Base-by-base conservation (phyloP, 1,139 yeast genomes). In the Debaryomyces nepalensis region DNA sequence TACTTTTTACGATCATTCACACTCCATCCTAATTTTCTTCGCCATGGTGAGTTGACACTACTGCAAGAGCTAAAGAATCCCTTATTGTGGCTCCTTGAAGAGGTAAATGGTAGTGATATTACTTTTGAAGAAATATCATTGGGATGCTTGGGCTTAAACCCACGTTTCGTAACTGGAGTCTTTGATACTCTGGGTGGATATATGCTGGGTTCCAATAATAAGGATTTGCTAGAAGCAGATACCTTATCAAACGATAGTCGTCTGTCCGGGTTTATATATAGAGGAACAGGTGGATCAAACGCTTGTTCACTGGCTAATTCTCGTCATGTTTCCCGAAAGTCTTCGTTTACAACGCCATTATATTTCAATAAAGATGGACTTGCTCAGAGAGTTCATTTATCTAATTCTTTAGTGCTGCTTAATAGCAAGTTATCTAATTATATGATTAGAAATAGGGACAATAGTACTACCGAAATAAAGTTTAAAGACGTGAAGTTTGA, bases 21-120 rank as follows among this genome's bases (percentile, higher is more conserved):
- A 23, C 48, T 81, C 8, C 86, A 83, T 50, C 83, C 84, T 1
- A 70, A 74, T 40, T 64, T 81, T 35, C 47, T 70, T 4, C 48
- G 50, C 10, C 49, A 71, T 9, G 53, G 58, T 44, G 36, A 54
- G 45, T 31, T 58, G 3, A 41, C 73, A 1, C 47, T 63, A 0
- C 68, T 66, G 20, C 61, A 67, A n/a, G 87, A 81, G 48, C 52
- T 73, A 3, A 49, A 59, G 6, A 68, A 70, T 43, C 75, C 75
- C 0, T 48, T 64, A 2, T 42, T 45, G 10, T 71, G 77, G 77
- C 53, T 70, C 10, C 45, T 54, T 12, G 57, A 54, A 19, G 57
- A 51, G 5, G 43, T 48, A n/a, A 40, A 48, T 6, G 52, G 47
- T 3, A 53, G 48, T 4, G 54, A 60, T 11, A 44, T 65, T 10